Evolutionary conservation across 306 rosid genomes (phyloP).

Genomic region (Sphenostylis stenocarpa): DNA sequence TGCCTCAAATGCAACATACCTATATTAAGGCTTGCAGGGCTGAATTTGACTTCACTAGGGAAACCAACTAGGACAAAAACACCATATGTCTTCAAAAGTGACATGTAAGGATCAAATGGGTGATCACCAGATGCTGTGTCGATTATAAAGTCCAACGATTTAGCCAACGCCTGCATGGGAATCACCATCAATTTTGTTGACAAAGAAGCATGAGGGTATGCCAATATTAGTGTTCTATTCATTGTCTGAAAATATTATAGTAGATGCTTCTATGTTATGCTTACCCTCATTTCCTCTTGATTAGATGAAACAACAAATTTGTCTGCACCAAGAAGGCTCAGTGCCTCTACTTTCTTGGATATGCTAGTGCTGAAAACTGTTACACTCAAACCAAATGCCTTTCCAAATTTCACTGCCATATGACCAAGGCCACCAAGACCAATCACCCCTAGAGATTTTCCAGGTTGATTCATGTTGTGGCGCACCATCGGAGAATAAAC

Average conservation of each 20-base stretch:
- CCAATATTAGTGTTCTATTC: background rate
- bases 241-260: background rate
- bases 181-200: slow-evolving; percentile 15
- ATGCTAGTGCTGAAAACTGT: slow-evolving; percentile 79
- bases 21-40: slow-evolving; percentile 59
- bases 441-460: slow-evolving; percentile 84
- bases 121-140: slow-evolving; percentile 94
- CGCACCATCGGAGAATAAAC: slow-evolving; percentile 84
- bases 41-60: slow-evolving; percentile 76
- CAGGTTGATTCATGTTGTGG: slow-evolving; percentile 88
- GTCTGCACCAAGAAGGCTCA: slow-evolving; percentile 70
- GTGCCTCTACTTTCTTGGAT: slow-evolving; percentile 85
- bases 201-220: background rate
- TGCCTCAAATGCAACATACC: slow-evolving; percentile 48
- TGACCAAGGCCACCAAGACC: slow-evolving; percentile 98
- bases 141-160: slow-evolving; percentile 68
- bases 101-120: slow-evolving; percentile 78
- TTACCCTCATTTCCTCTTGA: slow-evolving; percentile 68
- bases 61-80: slow-evolving; percentile 68
- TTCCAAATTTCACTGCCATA: slow-evolving; percentile 87
- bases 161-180: slow-evolving; percentile 56
- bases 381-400: slow-evolving; percentile 74
- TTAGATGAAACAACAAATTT: slow-evolving; percentile 77
- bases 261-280: slow-evolving; percentile 6
- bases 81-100: slow-evolving; percentile 64